Conservation (phyloP, 768 basidiomycete genomes). For the Tylopilus subfusipes region DNA sequence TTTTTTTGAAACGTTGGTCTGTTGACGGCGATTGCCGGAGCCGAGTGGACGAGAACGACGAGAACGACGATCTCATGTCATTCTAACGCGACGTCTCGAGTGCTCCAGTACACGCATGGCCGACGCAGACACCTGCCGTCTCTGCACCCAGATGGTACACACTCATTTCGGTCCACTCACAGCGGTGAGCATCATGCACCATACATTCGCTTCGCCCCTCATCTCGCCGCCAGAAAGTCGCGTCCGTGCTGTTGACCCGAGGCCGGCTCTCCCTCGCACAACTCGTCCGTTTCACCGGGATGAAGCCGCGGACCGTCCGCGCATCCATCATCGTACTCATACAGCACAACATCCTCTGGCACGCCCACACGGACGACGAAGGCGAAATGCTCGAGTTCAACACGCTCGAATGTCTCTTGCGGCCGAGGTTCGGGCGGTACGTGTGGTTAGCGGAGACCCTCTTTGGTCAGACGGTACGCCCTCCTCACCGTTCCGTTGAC, state of each 20-base stretch:
- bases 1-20: neutral
- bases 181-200: constrained; percentile 45
- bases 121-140: constrained; percentile 54
- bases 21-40: neutral
- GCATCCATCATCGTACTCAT: constrained; percentile 73
- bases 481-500: neutral
- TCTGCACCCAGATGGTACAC: constrained; percentile 61
- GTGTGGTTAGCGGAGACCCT: constrained; percentile 68
- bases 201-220: neutral
- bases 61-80: constrained; percentile 10
- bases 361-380: constrained; percentile 66
- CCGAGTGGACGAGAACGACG: neutral
- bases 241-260: constrained; percentile 67
- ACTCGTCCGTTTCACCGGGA: constrained; percentile 62
- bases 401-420: constrained; percentile 74
- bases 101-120: constrained; percentile 56
- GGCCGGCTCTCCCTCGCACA: constrained; percentile 76
- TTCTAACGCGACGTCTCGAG: too few relatives aligned
- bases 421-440: constrained; percentile 81
- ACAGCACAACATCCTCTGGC: constrained; percentile 92
- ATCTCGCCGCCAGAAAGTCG: constrained; percentile 54
- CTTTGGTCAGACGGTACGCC: constrained; percentile 67
- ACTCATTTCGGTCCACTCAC: constrained; percentile 64
- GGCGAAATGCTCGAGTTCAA: constrained; percentile 81
- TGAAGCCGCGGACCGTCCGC: constrained; percentile 66